Evolutionary conservation across 495 filamentous ascomycete genomes (phyloP).

Genomic region (Penicillium diatomitis): DNA sequence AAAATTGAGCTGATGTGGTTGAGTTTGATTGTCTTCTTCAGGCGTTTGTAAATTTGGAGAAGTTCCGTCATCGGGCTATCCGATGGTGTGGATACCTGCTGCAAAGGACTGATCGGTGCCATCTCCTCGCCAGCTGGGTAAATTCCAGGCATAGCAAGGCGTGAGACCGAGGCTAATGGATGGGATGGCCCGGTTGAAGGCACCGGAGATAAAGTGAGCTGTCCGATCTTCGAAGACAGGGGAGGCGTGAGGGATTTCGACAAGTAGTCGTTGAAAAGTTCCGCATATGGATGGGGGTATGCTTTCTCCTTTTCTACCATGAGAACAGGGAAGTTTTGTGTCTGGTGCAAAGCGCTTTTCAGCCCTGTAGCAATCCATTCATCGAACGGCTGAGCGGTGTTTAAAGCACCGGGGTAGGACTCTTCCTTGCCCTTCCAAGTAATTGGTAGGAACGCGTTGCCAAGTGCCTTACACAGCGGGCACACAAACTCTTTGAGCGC

Average conservation of each 20-base stretch:
- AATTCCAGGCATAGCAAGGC: conserved; percentile 40
- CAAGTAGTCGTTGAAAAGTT: conserved; percentile 57
- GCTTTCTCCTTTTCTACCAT: conserved; percentile 30
- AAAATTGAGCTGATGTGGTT: conserved; percentile 56
- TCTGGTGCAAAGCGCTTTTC: conserved; percentile 23
- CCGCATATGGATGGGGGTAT: conserved; percentile 36
- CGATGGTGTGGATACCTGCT: conserved; percentile 24
- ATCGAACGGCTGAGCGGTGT: conserved; percentile 49
- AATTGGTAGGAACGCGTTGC: conserved; percentile 91
- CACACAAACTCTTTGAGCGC: conserved; percentile 83
- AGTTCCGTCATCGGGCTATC: conserved; percentile 56
- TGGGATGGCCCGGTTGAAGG: conserved; percentile 18
- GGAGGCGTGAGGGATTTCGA: conserved; percentile 49
- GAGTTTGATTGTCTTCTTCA: conserved; percentile 65
- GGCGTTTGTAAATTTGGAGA: conserved; percentile 66
- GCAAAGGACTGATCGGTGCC: conserved; percentile 23
- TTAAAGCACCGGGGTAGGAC: conserved; percentile 59
- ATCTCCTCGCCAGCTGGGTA: conserved; percentile 32
- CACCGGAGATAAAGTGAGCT: conserved; percentile 27
- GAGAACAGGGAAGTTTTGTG: conserved; percentile 28
- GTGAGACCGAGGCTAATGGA: conserved; percentile 17
- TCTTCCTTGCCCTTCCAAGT: conserved; percentile 92
- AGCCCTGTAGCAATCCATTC: conserved; percentile 38
- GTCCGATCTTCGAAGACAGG: conserved; percentile 49
- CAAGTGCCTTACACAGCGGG: conserved; percentile 94